These are phyloP conservation scores for Fagopyrum tataricum DNA, from an alignment of 148 eudicot species.

Conservation along the genomic window DNA sequence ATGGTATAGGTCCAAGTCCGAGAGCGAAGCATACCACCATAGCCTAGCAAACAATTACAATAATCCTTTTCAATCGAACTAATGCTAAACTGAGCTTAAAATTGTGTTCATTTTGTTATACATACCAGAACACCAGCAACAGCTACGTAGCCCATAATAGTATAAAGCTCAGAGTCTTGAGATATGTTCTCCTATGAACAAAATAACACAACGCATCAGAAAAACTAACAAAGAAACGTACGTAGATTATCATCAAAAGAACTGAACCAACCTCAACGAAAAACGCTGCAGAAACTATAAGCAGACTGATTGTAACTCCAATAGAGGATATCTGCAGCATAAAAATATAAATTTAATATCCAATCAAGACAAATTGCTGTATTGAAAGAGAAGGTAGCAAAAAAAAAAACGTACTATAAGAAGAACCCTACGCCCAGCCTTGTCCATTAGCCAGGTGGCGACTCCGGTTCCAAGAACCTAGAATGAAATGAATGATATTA, in stretches of 20 bases:
- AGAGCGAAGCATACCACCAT: conserved; percentile 61
- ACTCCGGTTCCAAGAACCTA: conserved; percentile 77
- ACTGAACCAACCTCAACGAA: conserved; percentile 43
- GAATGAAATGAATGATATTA: not conserved
- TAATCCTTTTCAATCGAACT: too few species aligned
- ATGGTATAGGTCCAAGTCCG: conserved; percentile 82
- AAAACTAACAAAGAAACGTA: not conserved
- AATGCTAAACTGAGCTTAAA: too few species aligned
- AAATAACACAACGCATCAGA: not conserved
- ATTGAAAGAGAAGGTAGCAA: conserved; percentile 5
- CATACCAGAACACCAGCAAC: conserved; percentile 75
- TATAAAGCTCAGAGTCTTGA: conserved; percentile 32
- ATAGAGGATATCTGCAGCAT: conserved; percentile 13
- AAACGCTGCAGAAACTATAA: conserved; percentile 57
- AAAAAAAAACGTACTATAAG: conserved; percentile 46
- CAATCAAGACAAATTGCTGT: conserved; percentile 20
- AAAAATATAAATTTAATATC: too few species aligned
- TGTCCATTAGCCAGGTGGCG: conserved; percentile 76
- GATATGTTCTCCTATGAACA: conserved; percentile 42
- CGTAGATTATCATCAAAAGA: not conserved
- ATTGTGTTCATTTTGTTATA: not conserved
- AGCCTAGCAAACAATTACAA: conserved; percentile 28
- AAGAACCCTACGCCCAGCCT: conserved; percentile 66
- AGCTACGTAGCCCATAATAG: conserved; percentile 42
- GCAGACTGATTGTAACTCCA: conserved; percentile 8